These are phyloP conservation scores for Acanthamoeba sp. DNA, from an alignment of 208 protist species.

Conservation along the genomic window DNA sequence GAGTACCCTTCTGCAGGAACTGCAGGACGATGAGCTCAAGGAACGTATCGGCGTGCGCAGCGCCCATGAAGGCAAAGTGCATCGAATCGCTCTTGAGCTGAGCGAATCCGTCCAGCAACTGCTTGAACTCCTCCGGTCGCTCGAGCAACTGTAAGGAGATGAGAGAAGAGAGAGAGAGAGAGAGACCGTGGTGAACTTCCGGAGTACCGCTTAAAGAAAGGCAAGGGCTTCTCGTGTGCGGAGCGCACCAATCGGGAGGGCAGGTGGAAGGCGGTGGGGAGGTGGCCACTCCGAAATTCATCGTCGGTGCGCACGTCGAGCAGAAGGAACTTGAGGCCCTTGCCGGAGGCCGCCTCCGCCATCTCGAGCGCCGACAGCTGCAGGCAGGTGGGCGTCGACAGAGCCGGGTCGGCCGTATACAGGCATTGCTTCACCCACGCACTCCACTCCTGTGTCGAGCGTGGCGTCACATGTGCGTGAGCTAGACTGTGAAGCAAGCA, in stretches of 20 bases:
- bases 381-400: slow-evolving; percentile 52
- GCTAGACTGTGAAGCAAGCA: no score
- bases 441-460: neutral
- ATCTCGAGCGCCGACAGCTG: neutral
- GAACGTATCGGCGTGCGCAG: neutral
- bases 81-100: slow-evolving; percentile 4
- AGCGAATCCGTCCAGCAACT: neutral
- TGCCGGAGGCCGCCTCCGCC: neutral
- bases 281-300: neutral
- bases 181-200: no score
- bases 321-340: slow-evolving; percentile 26
- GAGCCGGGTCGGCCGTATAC: neutral
- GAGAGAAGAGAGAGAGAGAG: neutral
- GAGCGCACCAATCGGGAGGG: neutral
- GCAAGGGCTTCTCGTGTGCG: neutral
- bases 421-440: slow-evolving; percentile 10
- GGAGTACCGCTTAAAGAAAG: neutral
- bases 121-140: slow-evolving; percentile 33
- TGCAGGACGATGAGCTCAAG: slow-evolving; percentile 41
- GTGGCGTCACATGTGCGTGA: neutral
- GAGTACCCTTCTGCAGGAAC: slow-evolving; percentile 35
- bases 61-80: neutral
- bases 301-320: slow-evolving; percentile 26
- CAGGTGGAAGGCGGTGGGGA: slow-evolving; percentile 57
- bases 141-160: neutral